A percentile compares a stretch with the other conserved stretches of the same genome.
These are phyloP conservation scores for Starmera amethionina DNA, from an alignment of 805 yeast species.

Conservation along the genomic window DNA sequence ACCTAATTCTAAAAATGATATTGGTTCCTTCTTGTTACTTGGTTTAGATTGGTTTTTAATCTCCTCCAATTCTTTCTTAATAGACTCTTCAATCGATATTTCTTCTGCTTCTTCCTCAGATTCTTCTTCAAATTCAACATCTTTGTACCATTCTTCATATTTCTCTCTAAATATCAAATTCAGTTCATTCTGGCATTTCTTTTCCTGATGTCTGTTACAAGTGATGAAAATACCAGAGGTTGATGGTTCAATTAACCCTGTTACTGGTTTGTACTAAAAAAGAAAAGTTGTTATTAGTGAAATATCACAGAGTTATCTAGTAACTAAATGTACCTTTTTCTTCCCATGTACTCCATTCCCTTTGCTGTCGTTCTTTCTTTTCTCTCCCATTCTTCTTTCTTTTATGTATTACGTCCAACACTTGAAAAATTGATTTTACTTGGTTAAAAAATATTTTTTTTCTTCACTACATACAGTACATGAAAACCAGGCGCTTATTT, in stretches of 20 bases:
- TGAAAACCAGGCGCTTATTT: too few relatives aligned
- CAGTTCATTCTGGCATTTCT: constrained; percentile 67
- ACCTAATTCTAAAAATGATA: constrained; percentile 53
- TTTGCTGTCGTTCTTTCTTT: constrained; percentile 6
- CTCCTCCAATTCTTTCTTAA: constrained; percentile 59
- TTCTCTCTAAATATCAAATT: constrained; percentile 47
- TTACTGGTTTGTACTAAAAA: constrained; percentile 30
- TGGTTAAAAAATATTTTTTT: too few relatives aligned
- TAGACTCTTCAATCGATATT: constrained; percentile 65
- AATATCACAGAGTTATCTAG: not conserved
- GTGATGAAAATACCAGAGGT: constrained; percentile 86
- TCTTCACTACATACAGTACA: too few relatives aligned
- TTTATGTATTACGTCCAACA: too few relatives aligned
- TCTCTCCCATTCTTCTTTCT: constrained; percentile 8
- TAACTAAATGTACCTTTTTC: constrained; percentile 9
- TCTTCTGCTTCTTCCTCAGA: constrained; percentile 28
- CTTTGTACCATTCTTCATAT: constrained; percentile 34
- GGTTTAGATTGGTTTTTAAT: constrained; percentile 27
- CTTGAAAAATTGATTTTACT: too few relatives aligned
- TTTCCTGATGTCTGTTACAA: constrained; percentile 74
- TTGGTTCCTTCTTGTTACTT: constrained; percentile 33
- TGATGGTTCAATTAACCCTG: constrained; percentile 65
- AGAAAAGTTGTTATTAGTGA: not conserved
- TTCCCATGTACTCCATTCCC: constrained; percentile 4
- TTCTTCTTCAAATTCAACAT: constrained; percentile 19